Conservation (phyloP, 2,329 filamentous ascomycete species). For the Fusarium mundagurra region DNA sequence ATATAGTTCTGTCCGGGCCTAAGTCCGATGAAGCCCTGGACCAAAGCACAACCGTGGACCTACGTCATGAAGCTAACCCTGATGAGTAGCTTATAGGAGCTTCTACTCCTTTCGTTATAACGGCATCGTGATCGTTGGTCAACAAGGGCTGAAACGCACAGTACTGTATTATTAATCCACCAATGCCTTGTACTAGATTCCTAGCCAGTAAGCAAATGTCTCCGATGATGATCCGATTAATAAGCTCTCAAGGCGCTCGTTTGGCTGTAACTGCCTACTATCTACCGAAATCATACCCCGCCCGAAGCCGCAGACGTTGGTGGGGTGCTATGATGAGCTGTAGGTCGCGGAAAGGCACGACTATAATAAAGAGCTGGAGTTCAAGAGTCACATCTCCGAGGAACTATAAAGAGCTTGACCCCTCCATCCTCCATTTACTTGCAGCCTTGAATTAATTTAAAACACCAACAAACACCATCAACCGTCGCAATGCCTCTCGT, state of each 20-base stretch:
- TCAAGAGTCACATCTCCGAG: conserved; percentile 33
- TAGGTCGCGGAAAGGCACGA: conserved; percentile 9
- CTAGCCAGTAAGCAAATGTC: neutral
- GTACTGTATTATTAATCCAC: neutral
- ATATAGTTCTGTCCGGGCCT: neutral
- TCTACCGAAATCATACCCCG: conserved; percentile 19
- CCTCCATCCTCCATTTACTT: neutral
- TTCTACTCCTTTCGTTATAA: neutral
- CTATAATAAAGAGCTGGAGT: conserved; percentile 32
- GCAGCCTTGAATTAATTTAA: neutral
- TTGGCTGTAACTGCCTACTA: neutral
- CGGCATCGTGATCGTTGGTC: neutral
- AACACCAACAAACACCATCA: neutral
- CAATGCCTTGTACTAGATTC: neutral
- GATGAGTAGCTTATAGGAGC: neutral
- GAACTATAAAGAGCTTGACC: conserved; percentile 11
- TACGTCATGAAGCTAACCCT: conserved; percentile 27
- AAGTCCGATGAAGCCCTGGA: neutral
- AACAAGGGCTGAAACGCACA: neutral
- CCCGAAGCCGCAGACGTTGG: conserved; percentile 22
- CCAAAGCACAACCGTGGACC: neutral
- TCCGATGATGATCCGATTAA: neutral
- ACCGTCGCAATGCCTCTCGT: conserved; percentile 58
- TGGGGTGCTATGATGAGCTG: conserved; percentile 15
- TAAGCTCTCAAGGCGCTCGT: neutral